Conservation (phyloP, 2,329 filamentous ascomycete species). For the Madurella mycetomatis region DNA sequence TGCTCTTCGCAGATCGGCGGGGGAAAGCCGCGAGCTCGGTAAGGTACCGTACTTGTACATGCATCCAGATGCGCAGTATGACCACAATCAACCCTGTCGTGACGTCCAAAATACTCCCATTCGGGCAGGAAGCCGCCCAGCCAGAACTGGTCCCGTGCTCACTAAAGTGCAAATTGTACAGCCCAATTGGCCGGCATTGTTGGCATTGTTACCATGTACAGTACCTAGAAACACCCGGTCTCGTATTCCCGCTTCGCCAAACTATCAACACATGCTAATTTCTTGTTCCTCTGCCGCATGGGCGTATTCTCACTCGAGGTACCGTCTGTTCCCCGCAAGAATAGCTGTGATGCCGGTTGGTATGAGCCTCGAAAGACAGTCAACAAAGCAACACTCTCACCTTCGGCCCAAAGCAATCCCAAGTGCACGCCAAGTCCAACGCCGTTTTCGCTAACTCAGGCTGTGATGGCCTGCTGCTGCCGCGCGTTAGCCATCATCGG, state of each 20-base stretch:
- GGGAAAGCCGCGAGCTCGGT: background rate
- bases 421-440: background rate
- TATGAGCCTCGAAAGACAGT: conserved; percentile 10
- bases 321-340: background rate
- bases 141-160: background rate
- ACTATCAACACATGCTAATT: conserved; percentile 6
- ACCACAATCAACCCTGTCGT: background rate
- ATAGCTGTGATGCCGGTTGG: conserved; percentile 10
- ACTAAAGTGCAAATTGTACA: background rate
- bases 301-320: background rate
- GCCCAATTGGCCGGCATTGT: conserved; percentile 3
- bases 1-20: background rate
- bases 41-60: background rate
- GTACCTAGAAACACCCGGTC: background rate
- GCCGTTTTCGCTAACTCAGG: background rate
- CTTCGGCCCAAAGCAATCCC: conserved; percentile 2
- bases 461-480: no score
- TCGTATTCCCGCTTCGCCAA: background rate
- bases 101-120: background rate
- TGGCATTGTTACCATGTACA: background rate
- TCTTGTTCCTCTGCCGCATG: background rate
- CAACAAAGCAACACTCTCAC: conserved; percentile 13
- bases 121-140: no score
- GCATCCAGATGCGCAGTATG: background rate
- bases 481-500: no score